Conservation (phyloP, 176 grass and related monocot species). For the Eremochloa ophiuroides region DNA sequence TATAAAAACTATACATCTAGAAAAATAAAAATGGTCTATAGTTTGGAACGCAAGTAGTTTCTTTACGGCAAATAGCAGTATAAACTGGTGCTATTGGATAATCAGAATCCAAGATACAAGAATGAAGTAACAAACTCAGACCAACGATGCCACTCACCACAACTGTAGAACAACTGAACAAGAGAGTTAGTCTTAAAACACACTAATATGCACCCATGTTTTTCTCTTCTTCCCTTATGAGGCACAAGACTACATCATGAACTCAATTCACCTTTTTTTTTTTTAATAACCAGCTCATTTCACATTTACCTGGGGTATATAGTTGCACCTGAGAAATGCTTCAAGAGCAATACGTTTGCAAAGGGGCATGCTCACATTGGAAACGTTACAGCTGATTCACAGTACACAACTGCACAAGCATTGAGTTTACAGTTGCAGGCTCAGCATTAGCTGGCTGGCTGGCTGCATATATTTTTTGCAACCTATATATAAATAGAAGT, state of each 20-base stretch:
- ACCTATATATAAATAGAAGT: background rate
- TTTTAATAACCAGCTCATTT: background rate
- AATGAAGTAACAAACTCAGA: background rate
- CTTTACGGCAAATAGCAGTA: background rate
- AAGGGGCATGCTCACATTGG: background rate
- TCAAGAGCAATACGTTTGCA: background rate
- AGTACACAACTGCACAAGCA: background rate
- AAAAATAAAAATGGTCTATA: too few relatives aligned
- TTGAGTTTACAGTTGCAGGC: background rate
- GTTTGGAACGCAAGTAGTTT: background rate
- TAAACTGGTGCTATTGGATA: background rate
- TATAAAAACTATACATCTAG: too few relatives aligned
- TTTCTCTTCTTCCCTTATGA: background rate
- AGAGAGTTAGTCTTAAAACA: background rate
- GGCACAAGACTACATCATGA: background rate
- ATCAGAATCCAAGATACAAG: background rate
- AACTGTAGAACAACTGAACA: background rate
- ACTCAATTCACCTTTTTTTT: too few relatives aligned
- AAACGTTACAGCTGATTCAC: background rate
- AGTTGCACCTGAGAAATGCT: background rate
- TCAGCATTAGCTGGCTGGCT: background rate
- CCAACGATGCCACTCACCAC: background rate
- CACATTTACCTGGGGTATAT: background rate
- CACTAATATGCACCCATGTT: background rate
- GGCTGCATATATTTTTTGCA: background rate